Base-by-base conservation (phyloP, 2,329 filamentous ascomycete genomes). In the Ophiostoma ulmi region DNA sequence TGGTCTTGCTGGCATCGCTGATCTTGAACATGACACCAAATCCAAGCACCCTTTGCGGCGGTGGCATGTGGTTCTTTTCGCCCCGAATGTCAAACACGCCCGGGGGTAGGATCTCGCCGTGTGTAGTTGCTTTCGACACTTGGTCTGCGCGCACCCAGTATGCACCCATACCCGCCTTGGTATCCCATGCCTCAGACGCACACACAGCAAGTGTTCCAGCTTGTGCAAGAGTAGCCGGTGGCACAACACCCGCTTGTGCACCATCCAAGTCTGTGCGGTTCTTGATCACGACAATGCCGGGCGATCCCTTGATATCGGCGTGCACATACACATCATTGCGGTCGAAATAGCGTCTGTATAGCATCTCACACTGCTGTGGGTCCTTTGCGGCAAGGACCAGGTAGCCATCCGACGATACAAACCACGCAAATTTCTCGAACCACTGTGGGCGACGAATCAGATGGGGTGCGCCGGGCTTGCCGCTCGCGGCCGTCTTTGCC, bases 351-450 rank as follows among this genome's bases (percentile, higher is more conserved):
- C 88, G 88, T 73, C 90, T 89, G 81, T 98, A 99, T n/a, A 99
- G 83, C 58, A 94, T 90, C 78, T 99, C 95, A 76, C 91, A 93
- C 78, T 99, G 95, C 75, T 92, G 90, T 1, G 89, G 86, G 81
- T 99, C 95, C 73, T 92, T 93, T 20, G 93, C 94, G 64, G 89
- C 94, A 20, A 99, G 85, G 0, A 98, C 91, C 6, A 99, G 85
- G 78, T 98, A 97, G 5, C 94, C 94, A 77, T 99, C 95, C 0
- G 93, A 96, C 0, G 94, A 97, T 75, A 98, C 87, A 80, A 99
- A 99, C 86, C 93, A 98, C 38, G 89, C 83, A 76, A 97, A 99
- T 80, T 99, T 99, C 77, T 99, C 95, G 75, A 97, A 99, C 95
- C 95, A 99, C 76, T 94, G 87, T 74, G 90, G 90, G 76, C 89